Evolutionary conservation across 805 yeast genomes (phyloP), one percentile per base, ranked within the genome.

Genomic region (Wickerhamomyces silvicola): DNA sequence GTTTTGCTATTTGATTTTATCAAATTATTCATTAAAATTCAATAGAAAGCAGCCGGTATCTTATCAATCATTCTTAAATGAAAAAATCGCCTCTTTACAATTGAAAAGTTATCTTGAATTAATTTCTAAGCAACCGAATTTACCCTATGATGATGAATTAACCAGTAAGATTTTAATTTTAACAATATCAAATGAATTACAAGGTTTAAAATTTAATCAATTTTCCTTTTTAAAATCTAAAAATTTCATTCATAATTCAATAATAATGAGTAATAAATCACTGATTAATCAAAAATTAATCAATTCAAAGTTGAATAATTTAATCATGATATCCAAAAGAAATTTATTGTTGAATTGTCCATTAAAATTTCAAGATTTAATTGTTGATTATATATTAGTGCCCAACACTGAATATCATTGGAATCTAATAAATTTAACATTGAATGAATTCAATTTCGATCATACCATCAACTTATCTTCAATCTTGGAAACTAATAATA

Each of bases 271-370:
- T 7, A 72, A 72, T 42, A 71, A 68, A 43, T 61, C 46, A 23
- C 43, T 42, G 24, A 39, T 39, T 14, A n/a, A n/a, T 35, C 41
- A 42, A 32, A 42, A 48, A 18, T 46, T 32, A 28, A 39, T 30
- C 43, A 39, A 24, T 32, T 33, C 20, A 30, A 46, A 46, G 32
- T 45, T 47, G 41, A 37, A 39, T 30, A 49, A 59, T 31, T 41
- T 70, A 22, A 57, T 69, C 30, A 56, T 61, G 28, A 49, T 73
- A 16, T 58, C 69, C 32, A 72, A 72, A 42, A 63, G 72, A 38
- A 66, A 65, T 36, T 44, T 73, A 16, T 47, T 72, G n/a, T 54
- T 72, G 30, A 69, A 64, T 35, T 68, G 75, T 32, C 77, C 79
- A 1, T 45, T 62, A 16, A 67, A 66, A 26, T 67, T 69, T 36